Percentiles rank a stretch among this genome's conserved stretches.
These are phyloP conservation scores for Lactifluus hygrophoroides DNA, from an alignment of 768 basidiomycete genomes.

Conservation along the genomic window DNA sequence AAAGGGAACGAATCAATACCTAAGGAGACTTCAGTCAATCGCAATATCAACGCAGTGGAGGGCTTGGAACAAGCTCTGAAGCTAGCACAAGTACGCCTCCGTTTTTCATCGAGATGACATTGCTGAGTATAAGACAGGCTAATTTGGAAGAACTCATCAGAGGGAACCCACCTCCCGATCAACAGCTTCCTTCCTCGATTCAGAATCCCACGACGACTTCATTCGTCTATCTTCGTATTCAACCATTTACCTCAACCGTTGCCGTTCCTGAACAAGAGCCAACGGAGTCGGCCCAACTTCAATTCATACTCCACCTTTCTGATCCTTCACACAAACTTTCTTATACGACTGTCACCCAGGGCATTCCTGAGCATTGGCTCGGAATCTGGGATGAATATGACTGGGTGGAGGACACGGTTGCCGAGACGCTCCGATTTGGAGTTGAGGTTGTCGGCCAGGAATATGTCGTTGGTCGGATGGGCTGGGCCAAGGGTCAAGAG, in stretches of 20 bases:
- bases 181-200: slow-evolving; percentile 25
- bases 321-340: slow-evolving; percentile 77
- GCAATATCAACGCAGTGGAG: slow-evolving; percentile 78
- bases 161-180: slow-evolving; percentile 38
- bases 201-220: slow-evolving; percentile 73
- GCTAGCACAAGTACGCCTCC: slow-evolving; percentile 58
- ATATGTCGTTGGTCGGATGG: slow-evolving; percentile 80
- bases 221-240: slow-evolving; percentile 87
- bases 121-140: slow-evolving; percentile 39
- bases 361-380: slow-evolving; percentile 79
- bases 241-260: slow-evolving; percentile 66
- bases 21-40: slow-evolving; percentile 42
- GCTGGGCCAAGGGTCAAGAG: slow-evolving; percentile 46
- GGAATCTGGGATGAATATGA: slow-evolving; percentile 85
- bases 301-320: slow-evolving; percentile 54
- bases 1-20: slow-evolving; percentile 68
- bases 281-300: slow-evolving; percentile 35
- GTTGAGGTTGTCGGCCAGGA: slow-evolving; percentile 91
- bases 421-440: slow-evolving; percentile 74
- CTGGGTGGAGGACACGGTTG: slow-evolving; percentile 94
- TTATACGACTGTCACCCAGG: slow-evolving; percentile 75
- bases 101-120: neutral
- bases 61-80: slow-evolving; percentile 79
- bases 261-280: slow-evolving; percentile 31
- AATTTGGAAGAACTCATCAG: slow-evolving; percentile 71